These are phyloP conservation scores for Phycomyces blakesleeanus DNA, from an alignment of 192 early-diverging fungal species.

Conservation along the genomic window DNA sequence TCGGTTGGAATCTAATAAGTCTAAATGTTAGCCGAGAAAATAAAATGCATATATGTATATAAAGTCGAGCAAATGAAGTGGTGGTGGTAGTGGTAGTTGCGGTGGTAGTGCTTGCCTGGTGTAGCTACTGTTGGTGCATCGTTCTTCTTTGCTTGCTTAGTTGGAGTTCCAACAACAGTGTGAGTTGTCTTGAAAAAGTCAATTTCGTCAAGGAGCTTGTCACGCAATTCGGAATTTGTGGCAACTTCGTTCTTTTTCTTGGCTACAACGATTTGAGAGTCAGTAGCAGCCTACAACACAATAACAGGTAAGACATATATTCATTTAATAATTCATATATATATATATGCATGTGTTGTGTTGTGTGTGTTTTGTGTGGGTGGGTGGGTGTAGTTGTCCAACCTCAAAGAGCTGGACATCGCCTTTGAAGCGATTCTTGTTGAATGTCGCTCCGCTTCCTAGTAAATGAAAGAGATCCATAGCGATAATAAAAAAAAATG, in stretches of 20 bases:
- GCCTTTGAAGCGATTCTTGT: constrained; percentile 74
- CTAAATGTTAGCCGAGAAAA: neutral
- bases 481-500: neutral
- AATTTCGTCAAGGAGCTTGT: constrained; percentile 36
- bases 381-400: constrained; percentile 15
- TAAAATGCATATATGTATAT: neutral
- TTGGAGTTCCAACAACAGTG: constrained; percentile 15
- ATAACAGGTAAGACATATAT: neutral
- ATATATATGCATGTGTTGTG: neutral
- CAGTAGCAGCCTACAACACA: neutral
- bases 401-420: constrained; percentile 84
- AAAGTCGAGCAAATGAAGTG: constrained; percentile 7
- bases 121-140: constrained; percentile 19
- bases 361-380: neutral
- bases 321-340: neutral
- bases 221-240: constrained; percentile 21
- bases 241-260: constrained; percentile 7
- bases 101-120: neutral
- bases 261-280: neutral
- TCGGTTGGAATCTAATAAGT: constrained; percentile 1
- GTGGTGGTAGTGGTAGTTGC: too few relatives aligned
- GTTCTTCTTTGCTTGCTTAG: constrained; percentile 20
- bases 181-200: constrained; percentile 44
- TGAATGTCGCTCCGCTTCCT: constrained; percentile 84
- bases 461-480: constrained; percentile 88